phyloP scores from a whole-genome alignment of 441 rosid species.

The Cnidoscolus chayamansa region DNA sequence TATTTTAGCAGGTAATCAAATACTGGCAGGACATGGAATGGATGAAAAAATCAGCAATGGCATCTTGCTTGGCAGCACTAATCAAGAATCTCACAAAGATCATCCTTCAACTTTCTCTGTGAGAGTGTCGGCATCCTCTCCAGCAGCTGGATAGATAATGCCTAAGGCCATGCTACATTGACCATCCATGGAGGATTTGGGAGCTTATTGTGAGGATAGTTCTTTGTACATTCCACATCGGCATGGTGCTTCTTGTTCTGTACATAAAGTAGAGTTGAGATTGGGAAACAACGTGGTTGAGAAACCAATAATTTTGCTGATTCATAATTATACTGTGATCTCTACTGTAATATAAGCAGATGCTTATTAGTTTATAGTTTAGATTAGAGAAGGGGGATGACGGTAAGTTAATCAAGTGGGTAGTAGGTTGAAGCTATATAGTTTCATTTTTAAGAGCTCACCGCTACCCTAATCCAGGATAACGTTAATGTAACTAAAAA shows the following conservation, averaged over 20 bases:
- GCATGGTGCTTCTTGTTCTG: conserved; percentile 30
- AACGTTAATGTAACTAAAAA: conserved; percentile 22
- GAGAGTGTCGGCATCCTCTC: conserved; percentile 34
- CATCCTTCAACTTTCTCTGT: conserved; percentile 24
- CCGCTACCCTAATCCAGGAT: conserved; percentile 25
- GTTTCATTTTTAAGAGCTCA: conserved; percentile 33
- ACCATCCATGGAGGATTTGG: conserved; percentile 4
- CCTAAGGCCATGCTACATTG: neutral
- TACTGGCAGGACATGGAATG: conserved; percentile 21
- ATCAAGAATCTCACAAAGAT: conserved; percentile 33
- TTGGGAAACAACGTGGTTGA: conserved; percentile 18
- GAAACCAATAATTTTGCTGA: conserved; percentile 29
- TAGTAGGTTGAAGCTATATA: conserved; percentile 40
- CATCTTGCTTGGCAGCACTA: conserved; percentile 24
- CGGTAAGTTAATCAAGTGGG: conserved; percentile 13
- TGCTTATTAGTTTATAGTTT: conserved; percentile 6
- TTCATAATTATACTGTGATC: conserved; percentile 9
- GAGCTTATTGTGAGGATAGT: conserved; percentile 11
- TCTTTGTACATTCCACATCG: conserved; percentile 21
- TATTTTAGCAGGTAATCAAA: conserved; percentile 27
- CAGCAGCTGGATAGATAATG: conserved; percentile 35
- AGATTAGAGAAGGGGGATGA: conserved; percentile 13
- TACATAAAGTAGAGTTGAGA: conserved; percentile 36
- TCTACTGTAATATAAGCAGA: conserved; percentile 16
- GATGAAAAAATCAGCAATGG: conserved; percentile 25